A percentile compares a stretch with the other conserved stretches of the same genome.
phyloP scores from a whole-genome alignment of 257 asterid genomes.

The Rubia yunnanensis region DNA sequence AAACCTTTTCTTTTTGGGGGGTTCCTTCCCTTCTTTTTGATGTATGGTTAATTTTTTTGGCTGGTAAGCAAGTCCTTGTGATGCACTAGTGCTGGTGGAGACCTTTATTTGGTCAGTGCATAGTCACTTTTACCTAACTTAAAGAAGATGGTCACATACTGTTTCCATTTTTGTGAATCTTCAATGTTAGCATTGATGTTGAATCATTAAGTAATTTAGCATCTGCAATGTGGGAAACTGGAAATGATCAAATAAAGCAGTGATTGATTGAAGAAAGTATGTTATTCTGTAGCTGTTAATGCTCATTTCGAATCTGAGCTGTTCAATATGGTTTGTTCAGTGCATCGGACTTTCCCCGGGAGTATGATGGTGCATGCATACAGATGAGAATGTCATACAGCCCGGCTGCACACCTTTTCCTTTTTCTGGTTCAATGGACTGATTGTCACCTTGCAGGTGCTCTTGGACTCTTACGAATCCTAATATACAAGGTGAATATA shows the following conservation, averaged over 20 bases:
- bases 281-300: not conserved
- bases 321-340: constrained; percentile 28
- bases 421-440: constrained; percentile 91
- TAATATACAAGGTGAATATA: constrained; percentile 65
- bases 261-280: not conserved
- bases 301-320: not conserved
- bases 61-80: not conserved
- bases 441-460: constrained; percentile 94
- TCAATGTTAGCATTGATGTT: not conserved
- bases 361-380: constrained; percentile 86
- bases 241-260: not conserved
- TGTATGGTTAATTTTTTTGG: not conserved
- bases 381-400: constrained; percentile 97
- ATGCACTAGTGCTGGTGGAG: not conserved
- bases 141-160: not conserved
- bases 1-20: constrained; percentile 1
- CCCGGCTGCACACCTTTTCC: constrained; percentile 87
- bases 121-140: not conserved
- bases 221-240: not conserved
- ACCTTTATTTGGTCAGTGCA: constrained; percentile 2
- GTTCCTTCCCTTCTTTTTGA: not conserved
- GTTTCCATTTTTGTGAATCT: not conserved
- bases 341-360: constrained; percentile 81
- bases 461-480: constrained; percentile 80
- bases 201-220: not conserved